Conservation (phyloP, 441 rosid species). For the Brassica balearica region DNA sequence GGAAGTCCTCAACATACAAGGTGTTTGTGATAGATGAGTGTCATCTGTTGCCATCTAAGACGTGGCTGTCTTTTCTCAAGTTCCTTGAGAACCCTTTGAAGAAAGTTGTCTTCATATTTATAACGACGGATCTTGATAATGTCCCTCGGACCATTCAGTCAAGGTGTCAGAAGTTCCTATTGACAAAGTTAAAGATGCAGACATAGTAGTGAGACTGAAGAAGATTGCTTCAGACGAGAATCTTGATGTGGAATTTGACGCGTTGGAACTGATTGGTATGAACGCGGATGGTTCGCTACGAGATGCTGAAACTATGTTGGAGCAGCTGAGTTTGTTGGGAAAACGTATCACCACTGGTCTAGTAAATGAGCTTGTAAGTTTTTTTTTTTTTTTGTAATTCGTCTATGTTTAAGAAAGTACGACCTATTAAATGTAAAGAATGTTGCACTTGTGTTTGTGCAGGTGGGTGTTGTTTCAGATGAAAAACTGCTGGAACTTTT, state of each 20-base stretch:
- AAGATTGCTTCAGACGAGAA: conserved; percentile 78
- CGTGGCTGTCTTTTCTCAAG: conserved; percentile 91
- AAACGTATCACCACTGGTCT: conserved; percentile 81
- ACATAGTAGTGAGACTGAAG: conserved; percentile 70
- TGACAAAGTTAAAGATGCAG: conserved; percentile 89
- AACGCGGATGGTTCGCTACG: conserved; percentile 97
- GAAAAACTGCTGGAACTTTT: conserved; percentile 89
- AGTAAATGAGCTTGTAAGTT: conserved; percentile 97
- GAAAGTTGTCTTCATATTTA: conserved; percentile 77
- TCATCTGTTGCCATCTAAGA: conserved; percentile 84
- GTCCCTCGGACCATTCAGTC: conserved; percentile 97
- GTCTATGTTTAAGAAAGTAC: neutral
- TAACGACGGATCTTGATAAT: conserved; percentile 90
- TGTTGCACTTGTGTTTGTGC: conserved; percentile 23
- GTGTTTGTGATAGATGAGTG: conserved; percentile 89
- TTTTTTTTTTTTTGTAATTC: neutral
- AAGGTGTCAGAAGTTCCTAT: conserved; percentile 47
- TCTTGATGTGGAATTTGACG: conserved; percentile 85
- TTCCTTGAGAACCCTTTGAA: conserved; percentile 87
- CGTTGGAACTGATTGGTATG: conserved; percentile 84
- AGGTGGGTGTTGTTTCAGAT: conserved; percentile 98
- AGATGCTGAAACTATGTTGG: conserved; percentile 98
- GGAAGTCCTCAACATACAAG: conserved; percentile 57
- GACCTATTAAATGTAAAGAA: neutral
- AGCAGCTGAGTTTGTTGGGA: conserved; percentile 92